These are phyloP conservation scores for Pichia sp. DNA, from an alignment of 1,139 yeast genomes.

Conservation along the genomic window DNA sequence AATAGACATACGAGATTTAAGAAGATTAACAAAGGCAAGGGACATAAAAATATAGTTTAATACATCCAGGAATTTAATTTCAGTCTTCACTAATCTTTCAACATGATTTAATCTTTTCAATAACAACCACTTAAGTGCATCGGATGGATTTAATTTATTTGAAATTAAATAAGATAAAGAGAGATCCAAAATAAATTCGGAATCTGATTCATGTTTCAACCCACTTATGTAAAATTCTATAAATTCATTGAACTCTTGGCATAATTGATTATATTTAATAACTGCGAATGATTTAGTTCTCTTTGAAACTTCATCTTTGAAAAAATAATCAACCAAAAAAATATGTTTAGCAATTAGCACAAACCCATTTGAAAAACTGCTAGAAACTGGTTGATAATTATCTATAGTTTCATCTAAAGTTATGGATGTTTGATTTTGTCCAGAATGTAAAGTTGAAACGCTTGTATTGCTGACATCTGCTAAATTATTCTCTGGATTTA, in stretches of 20 bases:
- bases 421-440: too few relatives aligned
- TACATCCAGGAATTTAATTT: constrained; percentile 16
- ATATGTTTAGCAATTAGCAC: constrained; percentile 21
- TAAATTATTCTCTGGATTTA: neutral
- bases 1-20: constrained; percentile 21
- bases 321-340: constrained; percentile 21
- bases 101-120: constrained; percentile 16
- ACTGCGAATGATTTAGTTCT: constrained; percentile 11
- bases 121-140: constrained; percentile 22
- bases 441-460: neutral
- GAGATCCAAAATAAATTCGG: constrained; percentile 24
- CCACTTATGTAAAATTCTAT: constrained; percentile 17
- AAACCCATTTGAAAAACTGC: constrained; percentile 5
- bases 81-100: constrained; percentile 1
- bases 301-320: constrained; percentile 14
- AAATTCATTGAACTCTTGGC: constrained; percentile 15
- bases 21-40: constrained; percentile 19
- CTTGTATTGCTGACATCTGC: neutral
- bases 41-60: constrained; percentile 27
- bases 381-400: constrained; percentile 8
- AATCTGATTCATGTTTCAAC: constrained; percentile 25
- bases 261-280: constrained; percentile 18
- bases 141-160: constrained; percentile 14
- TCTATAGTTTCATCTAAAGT: constrained; percentile 4
- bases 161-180: constrained; percentile 22